These are phyloP conservation scores for Lathyrus aphaca DNA, from an alignment of 306 rosid species.

Conservation along the genomic window DNA sequence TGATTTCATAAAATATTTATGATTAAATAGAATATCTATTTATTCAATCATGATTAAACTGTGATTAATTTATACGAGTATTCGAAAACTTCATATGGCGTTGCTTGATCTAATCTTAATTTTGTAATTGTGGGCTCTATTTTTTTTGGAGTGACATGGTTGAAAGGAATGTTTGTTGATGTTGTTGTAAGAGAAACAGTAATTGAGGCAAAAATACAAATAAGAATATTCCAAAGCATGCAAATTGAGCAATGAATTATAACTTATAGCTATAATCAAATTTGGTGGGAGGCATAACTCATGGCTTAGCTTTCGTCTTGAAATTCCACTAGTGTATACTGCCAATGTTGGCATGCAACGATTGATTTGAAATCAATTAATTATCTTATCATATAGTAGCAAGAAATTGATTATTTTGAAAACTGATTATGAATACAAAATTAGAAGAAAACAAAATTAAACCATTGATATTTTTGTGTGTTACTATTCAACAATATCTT, in stretches of 20 bases:
- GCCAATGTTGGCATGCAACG: not conserved
- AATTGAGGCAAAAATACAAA: not conserved
- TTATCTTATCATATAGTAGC: constrained; percentile 10
- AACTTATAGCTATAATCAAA: constrained; percentile 6
- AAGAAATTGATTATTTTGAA: not conserved
- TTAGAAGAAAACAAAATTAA: not conserved
- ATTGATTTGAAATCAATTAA: constrained; percentile 28
- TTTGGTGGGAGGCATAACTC: constrained; percentile 32
- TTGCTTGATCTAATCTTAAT: not conserved
- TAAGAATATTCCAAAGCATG: not conserved
- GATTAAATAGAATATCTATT: too few species aligned
- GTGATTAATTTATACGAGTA: too few species aligned
- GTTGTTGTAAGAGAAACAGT: not conserved
- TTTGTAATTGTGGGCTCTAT: not conserved
- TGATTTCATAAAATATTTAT: not conserved
- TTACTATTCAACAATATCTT: too few species aligned
- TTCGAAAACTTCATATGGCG: not conserved
- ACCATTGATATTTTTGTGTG: too few species aligned
- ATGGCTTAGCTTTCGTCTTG: constrained; percentile 32
- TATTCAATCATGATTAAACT: too few species aligned
- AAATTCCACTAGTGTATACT: constrained; percentile 28
- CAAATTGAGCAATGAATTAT: not conserved
- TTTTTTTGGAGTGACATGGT: constrained; percentile 3
- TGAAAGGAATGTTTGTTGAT: constrained; percentile 5
- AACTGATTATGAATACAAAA: constrained; percentile 1